Evolutionary conservation across 306 rosid genomes (phyloP), one percentile per base, ranked within the genome.

Genomic region (Quercus berberidifolia): DNA sequence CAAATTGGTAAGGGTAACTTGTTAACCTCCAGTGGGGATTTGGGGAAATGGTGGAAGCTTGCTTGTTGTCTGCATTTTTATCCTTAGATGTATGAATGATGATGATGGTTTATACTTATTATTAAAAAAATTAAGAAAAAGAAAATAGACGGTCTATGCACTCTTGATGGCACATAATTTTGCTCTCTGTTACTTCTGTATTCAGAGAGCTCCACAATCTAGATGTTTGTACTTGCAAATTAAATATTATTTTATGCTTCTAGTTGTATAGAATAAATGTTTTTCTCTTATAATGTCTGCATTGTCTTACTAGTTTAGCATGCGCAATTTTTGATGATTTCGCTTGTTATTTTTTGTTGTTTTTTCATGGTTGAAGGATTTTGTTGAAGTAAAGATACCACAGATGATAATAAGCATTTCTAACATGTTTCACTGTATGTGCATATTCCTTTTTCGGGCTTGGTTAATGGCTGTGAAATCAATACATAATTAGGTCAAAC

Each of bases 281-380:
- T 15, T 28, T 12, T 28, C 41, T 15, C 17, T 26, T 35, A 19
- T 19, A 68, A 33, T 18, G 21, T 18, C 25, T 65, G 46, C 46
- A 41, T 31, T 65, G 49, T 21, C 65, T 59, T n/a, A 11, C 8
- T 64, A 49, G 59, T 60, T 69, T 46, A 72, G 71, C 80, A 20
- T 43, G 28, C 20, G 57, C 21, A 55, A 9, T 20, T 11, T 19
- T 71, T 74, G 76, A 35, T n/a, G 67, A 38, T 51, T 51, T 49
- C 5, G 20, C 57, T 12, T 51, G 14, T 26, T 43, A 5, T 14
- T 12, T 12, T 51, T 49, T 19, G 17, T 49, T 71, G 31, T 71
- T 14, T 17, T 71, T 71, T 25, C 75, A 49, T 71, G 75, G 75
- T 23, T 51, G 75, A 71, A 71, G 75, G 57, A 46, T 19, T 49